Base-by-base conservation (phyloP, 2,329 filamentous ascomycete genomes). In the Byssochlamys sp. region DNA sequence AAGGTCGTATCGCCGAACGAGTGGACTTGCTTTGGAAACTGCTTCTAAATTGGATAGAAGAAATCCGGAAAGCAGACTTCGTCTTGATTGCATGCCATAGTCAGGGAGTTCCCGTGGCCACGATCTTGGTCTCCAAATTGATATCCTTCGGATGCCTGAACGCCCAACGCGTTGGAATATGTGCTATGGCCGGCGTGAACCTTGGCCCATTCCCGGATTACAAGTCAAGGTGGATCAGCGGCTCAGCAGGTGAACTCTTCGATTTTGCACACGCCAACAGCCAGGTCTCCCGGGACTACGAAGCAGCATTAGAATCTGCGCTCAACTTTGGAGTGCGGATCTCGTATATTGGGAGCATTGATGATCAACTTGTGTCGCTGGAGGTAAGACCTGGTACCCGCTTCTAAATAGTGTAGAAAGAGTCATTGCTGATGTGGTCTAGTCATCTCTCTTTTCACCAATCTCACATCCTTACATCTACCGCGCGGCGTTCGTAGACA, bases 1-100 rank as follows among this genome's bases (percentile, higher is more conserved):
- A 99, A 73, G 94, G 94, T 26, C 90, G 89, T 70, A 94, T 99
- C 52, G 83, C 83, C 2, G 91, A 97, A 61, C 83, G 94, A 5
- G 90, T 97, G 1, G 89, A 95, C 60, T 89, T 95, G 45, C 77
- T 99, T 5, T 99, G 94, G 94, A 95, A 92, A 72, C 80, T 97
- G 9, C 79, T 99, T 57, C 80, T 96, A 28, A 96, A 96, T 71
- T 96, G 91, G 90, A 89, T 96, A 62, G 90, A 96, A 39, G 87
- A 92, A 62, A 88, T 99, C 31, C 85, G 89, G 55, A 83, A 82
- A 55, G 91, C 94, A 0, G 94, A 99, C 72, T 86, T 97, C 60
- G 86, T 99, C 49, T 74, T 99, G 45, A 78, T 99, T n/a, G 90
- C 90, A 2, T 96, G 91, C 59, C 94, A 99, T 71, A 95, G 90